phyloP scores from a whole-genome alignment of 371 early-diverging fungal genomes.

The Actinomucor elegans region DNA sequence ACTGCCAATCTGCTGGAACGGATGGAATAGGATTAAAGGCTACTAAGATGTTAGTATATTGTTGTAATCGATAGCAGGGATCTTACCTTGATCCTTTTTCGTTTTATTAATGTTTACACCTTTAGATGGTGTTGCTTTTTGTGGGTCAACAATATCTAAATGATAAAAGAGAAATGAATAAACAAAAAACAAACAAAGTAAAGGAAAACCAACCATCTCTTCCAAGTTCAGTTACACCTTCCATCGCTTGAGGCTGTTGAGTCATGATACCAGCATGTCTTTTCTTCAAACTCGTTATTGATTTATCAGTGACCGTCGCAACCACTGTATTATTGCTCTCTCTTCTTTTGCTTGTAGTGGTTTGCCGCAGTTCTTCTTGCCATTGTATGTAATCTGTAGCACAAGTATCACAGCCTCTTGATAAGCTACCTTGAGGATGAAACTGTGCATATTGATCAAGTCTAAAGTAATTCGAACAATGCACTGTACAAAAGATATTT shows the following conservation, averaged over 20 bases:
- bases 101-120: constrained; percentile 23
- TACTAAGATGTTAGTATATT: neutral
- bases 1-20: constrained; percentile 36
- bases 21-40: constrained; percentile 27
- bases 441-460: constrained; percentile 43
- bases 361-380: constrained; percentile 26
- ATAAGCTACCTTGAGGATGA: constrained; percentile 36
- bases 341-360: constrained; percentile 36
- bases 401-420: constrained; percentile 46
- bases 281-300: constrained; percentile 6
- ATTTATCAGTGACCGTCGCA: constrained; percentile 6
- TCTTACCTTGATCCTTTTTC: constrained; percentile 21
- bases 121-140: constrained; percentile 15
- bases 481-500: constrained; percentile 46
- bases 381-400: constrained; percentile 35
- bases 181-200: neutral
- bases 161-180: neutral
- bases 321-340: constrained; percentile 14
- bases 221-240: constrained; percentile 49
- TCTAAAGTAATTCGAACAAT: constrained; percentile 51
- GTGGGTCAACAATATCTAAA: constrained; percentile 41
- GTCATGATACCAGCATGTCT: constrained; percentile 48
- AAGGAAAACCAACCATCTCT: constrained; percentile 41
- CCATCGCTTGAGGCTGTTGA: constrained; percentile 50
- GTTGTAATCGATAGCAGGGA: neutral